Conservation (phyloP, 2,329 filamentous ascomycete species). For the Anisogramma anomala region DNA sequence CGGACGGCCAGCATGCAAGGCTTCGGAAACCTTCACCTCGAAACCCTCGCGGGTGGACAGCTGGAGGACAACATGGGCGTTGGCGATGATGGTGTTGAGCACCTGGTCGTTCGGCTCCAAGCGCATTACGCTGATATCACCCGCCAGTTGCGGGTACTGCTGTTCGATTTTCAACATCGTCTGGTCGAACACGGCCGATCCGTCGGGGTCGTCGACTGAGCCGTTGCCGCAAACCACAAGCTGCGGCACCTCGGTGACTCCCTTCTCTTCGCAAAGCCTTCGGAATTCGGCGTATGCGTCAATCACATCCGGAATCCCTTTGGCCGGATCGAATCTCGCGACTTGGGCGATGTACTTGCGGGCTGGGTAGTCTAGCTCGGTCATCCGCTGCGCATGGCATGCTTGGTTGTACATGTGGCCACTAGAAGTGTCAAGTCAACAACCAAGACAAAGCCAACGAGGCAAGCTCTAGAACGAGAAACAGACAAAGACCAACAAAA, state of each 20-base stretch:
- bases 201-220: constrained; percentile 72
- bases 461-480: no score
- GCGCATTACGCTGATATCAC: constrained; percentile 63
- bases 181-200: constrained; percentile 57
- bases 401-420: constrained; percentile 58
- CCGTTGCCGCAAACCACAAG: constrained; percentile 70
- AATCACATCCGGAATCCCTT: constrained; percentile 69
- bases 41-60: constrained; percentile 75
- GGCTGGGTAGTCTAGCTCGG: constrained; percentile 44
- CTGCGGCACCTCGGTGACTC: constrained; percentile 48
- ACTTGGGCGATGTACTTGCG: constrained; percentile 70
- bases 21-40: constrained; percentile 78
- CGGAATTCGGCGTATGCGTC: constrained; percentile 65
- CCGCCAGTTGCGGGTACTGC: constrained; percentile 47
- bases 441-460: no score
- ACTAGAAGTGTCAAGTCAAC: neutral
- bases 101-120: constrained; percentile 69
- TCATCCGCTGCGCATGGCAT: constrained; percentile 49
- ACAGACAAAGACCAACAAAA: no score
- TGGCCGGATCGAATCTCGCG: constrained; percentile 72
- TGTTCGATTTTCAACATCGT: constrained; percentile 56
- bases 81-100: constrained; percentile 63
- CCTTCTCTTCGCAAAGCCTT: constrained; percentile 42
- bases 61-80: constrained; percentile 63
- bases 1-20: constrained; percentile 66